These are phyloP conservation scores for Plasmodium coatneyi DNA, from an alignment of 169 alveolate species.

Conservation along the genomic window DNA sequence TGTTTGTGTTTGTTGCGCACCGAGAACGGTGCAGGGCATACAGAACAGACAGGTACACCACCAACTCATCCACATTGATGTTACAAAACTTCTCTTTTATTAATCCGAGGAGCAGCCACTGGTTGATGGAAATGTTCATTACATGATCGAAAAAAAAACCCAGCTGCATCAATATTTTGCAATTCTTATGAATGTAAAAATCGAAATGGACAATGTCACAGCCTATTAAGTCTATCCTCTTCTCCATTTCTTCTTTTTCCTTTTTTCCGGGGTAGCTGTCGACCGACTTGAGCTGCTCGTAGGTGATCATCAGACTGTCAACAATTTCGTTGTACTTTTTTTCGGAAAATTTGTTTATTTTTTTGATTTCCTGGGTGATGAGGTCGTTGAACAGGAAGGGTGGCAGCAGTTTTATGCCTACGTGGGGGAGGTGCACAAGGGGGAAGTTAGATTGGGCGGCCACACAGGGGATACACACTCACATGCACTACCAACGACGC, in stretches of 20 bases:
- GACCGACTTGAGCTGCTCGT: conserved; percentile 54
- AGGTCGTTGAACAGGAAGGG: conserved; percentile 76
- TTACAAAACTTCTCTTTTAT: conserved; percentile 82
- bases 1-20: not conserved
- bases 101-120: conserved; percentile 83
- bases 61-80: conserved; percentile 81
- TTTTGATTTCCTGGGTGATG: conserved; percentile 77
- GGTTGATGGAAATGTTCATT: conserved; percentile 77
- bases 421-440: not conserved
- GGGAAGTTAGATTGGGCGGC: not conserved
- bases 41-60: conserved; percentile 79
- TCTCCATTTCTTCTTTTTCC: conserved; percentile 26
- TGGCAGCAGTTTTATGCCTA: conserved; percentile 69
- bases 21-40: conserved; percentile 78
- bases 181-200: conserved; percentile 77
- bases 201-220: conserved; percentile 79
- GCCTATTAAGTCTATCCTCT: conserved; percentile 68
- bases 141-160: conserved; percentile 77
- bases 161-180: conserved; percentile 74
- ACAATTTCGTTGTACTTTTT: conserved; percentile 76
- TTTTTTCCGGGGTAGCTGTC: not conserved
- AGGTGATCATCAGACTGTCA: conserved; percentile 67
- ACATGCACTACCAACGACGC: not conserved
- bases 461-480: not conserved
- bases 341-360: conserved; percentile 77